Percentiles rank a stretch among this genome's conserved stretches.
phyloP scores from a whole-genome alignment of 352 stramenopile species.

The Globisporangium lucens region DNA sequence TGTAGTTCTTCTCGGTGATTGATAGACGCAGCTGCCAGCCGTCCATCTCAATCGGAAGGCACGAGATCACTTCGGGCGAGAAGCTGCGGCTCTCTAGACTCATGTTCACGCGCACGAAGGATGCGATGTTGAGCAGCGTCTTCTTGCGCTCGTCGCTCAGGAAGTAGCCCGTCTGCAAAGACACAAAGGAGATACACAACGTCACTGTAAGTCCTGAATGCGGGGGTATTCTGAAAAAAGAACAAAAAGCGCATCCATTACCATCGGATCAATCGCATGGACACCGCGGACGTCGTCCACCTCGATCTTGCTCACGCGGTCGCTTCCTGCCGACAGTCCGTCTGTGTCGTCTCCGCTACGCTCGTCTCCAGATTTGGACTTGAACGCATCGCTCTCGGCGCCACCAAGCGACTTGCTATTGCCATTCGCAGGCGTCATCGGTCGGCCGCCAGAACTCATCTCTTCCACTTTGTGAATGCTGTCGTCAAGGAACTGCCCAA shows the following conservation, averaged over 20 bases:
- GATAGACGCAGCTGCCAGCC: slow-evolving; percentile 80
- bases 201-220: neutral
- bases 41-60: slow-evolving; percentile 84
- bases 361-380: slow-evolving; percentile 22
- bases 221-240: neutral
- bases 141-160: slow-evolving; percentile 61
- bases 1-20: slow-evolving; percentile 88
- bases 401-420: slow-evolving; percentile 26
- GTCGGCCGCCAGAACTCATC: slow-evolving; percentile 60
- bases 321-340: slow-evolving; percentile 31
- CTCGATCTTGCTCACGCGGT: slow-evolving; percentile 52
- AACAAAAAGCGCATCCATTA: slow-evolving; percentile 1
- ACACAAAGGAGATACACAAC: neutral
- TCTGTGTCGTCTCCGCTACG: slow-evolving; percentile 48
- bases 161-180: slow-evolving; percentile 45
- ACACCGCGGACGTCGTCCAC: slow-evolving; percentile 50
- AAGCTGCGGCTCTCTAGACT: slow-evolving; percentile 82
- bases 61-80: slow-evolving; percentile 81
- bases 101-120: slow-evolving; percentile 79
- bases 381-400: slow-evolving; percentile 26
- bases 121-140: slow-evolving; percentile 68
- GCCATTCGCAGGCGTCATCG: slow-evolving; percentile 23
- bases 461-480: slow-evolving; percentile 75
- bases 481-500: slow-evolving; percentile 64
- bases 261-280: slow-evolving; percentile 41